Conservation (phyloP, 2,329 filamentous ascomycete species). For the Penicillium brasilianum region DNA sequence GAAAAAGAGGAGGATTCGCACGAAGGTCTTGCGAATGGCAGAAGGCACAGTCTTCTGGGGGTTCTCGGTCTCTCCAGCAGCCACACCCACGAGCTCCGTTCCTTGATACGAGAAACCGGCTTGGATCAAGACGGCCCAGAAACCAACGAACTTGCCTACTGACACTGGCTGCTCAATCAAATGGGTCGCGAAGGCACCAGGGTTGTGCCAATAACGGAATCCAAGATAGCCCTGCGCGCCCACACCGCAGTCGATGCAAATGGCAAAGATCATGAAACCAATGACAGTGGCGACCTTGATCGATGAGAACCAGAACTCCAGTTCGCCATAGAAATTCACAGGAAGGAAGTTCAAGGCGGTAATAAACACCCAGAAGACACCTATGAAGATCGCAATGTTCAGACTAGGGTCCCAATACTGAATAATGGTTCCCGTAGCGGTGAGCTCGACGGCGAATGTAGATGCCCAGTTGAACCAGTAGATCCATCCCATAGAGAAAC, state of each 20-base stretch:
- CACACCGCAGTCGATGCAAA: conserved; percentile 74
- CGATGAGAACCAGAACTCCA: conserved; percentile 78
- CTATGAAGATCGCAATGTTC: conserved; percentile 72
- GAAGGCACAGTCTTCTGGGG: conserved; percentile 72
- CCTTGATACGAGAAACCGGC: conserved; percentile 56
- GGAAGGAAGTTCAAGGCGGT: conserved; percentile 72
- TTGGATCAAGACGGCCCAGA: conserved; percentile 56
- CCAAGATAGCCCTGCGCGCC: conserved; percentile 74
- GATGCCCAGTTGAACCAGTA: conserved; percentile 81
- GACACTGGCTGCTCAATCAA: conserved; percentile 61
- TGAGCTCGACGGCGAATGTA: conserved; percentile 75
- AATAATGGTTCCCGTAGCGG: conserved; percentile 73
- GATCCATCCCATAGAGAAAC: conserved; percentile 80
- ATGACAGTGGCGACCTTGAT: conserved; percentile 77
- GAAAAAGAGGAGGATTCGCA: conserved; percentile 68
- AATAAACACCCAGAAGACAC: conserved; percentile 73
- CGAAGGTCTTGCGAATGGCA: conserved; percentile 76
- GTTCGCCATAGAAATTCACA: conserved; percentile 73
- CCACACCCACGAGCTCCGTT: conserved; percentile 75
- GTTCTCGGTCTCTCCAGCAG: conserved; percentile 74
- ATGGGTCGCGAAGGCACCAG: conserved; percentile 70
- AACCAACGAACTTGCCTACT: conserved; percentile 68
- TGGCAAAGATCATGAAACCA: conserved; percentile 77
- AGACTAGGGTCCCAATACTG: conserved; percentile 71
- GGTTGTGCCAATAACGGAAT: conserved; percentile 72